Conservation (phyloP, 345 rosid genomes). For the Murraya paniculata region DNA sequence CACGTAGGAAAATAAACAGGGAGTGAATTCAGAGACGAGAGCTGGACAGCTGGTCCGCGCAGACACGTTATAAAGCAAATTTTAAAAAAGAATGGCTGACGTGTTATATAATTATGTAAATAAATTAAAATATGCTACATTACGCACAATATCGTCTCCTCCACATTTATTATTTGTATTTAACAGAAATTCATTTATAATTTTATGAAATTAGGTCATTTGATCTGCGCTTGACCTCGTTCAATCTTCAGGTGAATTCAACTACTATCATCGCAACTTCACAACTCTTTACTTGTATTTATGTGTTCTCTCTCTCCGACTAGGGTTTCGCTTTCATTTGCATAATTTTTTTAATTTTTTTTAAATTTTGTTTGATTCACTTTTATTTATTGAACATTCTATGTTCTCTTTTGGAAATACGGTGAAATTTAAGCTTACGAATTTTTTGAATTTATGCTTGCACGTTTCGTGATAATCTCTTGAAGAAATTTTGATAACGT, state of each 20-base stretch:
- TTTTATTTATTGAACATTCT: neutral
- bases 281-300: conserved; percentile 8
- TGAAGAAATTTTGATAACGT: neutral
- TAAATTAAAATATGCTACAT: neutral
- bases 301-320: neutral
- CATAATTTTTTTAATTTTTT: neutral
- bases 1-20: no score
- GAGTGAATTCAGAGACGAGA: no score
- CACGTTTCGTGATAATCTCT: neutral
- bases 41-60: no score
- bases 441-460: neutral
- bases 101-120: neutral
- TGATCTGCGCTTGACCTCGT: conserved; percentile 27
- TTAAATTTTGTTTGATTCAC: neutral
- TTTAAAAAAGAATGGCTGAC: neutral
- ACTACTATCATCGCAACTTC: conserved; percentile 4
- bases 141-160: neutral
- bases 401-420: neutral
- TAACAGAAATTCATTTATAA: neutral
- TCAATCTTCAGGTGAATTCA: conserved; percentile 27
- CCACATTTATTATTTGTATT: conserved; percentile 3
- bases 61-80: no score
- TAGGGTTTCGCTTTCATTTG: conserved; percentile 32
- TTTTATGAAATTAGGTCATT: neutral
- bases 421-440: neutral